Base-by-base conservation (phyloP, 139 green algal genomes). In the Chlamydomonas sphaeroides region DNA sequence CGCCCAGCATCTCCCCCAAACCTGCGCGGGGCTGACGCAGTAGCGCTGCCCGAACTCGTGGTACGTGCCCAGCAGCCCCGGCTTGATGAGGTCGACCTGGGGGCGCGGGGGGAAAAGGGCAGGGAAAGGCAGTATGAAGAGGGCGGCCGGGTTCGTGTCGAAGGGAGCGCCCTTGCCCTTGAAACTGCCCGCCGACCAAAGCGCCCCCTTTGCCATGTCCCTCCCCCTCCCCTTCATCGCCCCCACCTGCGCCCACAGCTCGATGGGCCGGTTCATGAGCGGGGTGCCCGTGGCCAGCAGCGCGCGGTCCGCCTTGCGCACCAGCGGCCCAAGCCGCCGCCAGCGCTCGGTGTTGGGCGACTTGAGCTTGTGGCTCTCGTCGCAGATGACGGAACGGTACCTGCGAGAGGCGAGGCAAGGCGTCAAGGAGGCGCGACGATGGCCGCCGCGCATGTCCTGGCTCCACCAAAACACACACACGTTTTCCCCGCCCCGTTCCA, bases 281-380 rank as follows among this genome's bases (percentile, higher is more conserved):
- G 90, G 88, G 20, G 90, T 93, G 42, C 90, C 90, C 0, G 86
- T 89, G 59, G 89, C 45, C 48, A 92, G 84, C 38, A 91, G 28
- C 17, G 83, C 90, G 14, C 79, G 76, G 45, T 8, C 41, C 0
- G 80, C 83, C 0, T n/a, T 18, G 28, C 85, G 66, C 45, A 91
- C 76, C 39, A 88, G 15, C 36, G 71, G 59, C 18, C 32, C 51
- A 39, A 90, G 18, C 32, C 76, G 70, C 38, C 69, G 33, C 1
- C 79, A 85, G 68, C 86, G 85, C 41, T 84, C 49, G 26, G 86
- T 72, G 33, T 53, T 51, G 0, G 35, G 53, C 78, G 28, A 73
- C 87, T 94, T 94, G 41, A 94, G 84, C 20, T 45, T 39, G 80
- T 94, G 91, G 66, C 66, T 84, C 86, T 94, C 91, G 49, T 94